phyloP scores from a whole-genome alignment of 2,329 filamentous ascomycete genomes.

The Madurella mycetomatis region DNA sequence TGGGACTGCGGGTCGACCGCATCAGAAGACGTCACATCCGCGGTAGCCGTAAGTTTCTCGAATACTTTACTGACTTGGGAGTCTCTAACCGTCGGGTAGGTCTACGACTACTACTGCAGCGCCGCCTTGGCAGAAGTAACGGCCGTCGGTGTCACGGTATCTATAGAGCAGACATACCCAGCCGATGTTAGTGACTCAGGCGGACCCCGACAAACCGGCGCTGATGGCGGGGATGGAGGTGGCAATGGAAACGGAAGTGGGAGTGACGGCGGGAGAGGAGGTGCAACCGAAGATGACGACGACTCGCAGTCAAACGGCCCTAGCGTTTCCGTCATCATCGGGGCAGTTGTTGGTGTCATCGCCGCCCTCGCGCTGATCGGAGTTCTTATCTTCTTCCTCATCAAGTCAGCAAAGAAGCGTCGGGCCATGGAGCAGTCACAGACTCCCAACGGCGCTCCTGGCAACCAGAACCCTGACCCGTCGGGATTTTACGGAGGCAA shows the following conservation, averaged over 20 bases:
- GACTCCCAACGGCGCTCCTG: slow-evolving; percentile 4
- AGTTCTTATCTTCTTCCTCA: slow-evolving; percentile 36
- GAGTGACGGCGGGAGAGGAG: neutral
- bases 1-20: slow-evolving; percentile 42
- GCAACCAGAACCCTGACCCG: slow-evolving; percentile 16
- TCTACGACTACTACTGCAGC: slow-evolving; percentile 47
- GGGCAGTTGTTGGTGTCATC: slow-evolving; percentile 33
- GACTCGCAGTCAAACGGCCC: slow-evolving; percentile 13
- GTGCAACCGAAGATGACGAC: neutral
- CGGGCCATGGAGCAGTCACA: slow-evolving; percentile 9
- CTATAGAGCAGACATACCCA: slow-evolving; percentile 29
- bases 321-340: slow-evolving; percentile 33
- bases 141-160: slow-evolving; percentile 39
- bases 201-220: slow-evolving; percentile 4
- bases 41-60: slow-evolving; percentile 30
- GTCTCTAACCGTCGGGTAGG: slow-evolving; percentile 12
- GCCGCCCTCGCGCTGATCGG: slow-evolving; percentile 31
- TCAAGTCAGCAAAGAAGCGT: slow-evolving; percentile 25
- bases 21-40: slow-evolving; percentile 43
- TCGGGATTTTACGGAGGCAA: slow-evolving; percentile 27
- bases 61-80: neutral
- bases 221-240: slow-evolving; percentile 3
- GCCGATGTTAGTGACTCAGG: slow-evolving; percentile 3
- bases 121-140: slow-evolving; percentile 41
- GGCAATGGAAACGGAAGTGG: slow-evolving; percentile 15